Conservation (phyloP, 139 green algal species). For the Coccomyxa sp. region DNA sequence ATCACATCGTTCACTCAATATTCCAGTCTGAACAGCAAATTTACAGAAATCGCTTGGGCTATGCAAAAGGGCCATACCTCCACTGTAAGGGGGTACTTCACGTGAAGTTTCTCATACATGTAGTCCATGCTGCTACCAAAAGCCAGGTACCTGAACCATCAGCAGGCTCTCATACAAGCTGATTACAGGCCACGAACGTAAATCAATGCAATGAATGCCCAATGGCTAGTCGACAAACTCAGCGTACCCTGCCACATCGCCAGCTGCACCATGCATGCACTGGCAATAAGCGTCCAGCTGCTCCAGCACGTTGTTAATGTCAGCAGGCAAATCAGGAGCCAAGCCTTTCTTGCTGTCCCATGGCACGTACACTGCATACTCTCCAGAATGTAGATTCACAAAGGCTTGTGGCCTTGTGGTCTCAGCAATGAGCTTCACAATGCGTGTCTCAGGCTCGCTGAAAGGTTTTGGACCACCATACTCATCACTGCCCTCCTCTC, state of each 20-base stretch:
- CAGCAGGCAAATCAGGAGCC: slow-evolving; percentile 21
- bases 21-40: not conserved
- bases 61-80: slow-evolving; percentile 27
- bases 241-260: slow-evolving; percentile 20
- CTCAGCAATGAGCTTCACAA: slow-evolving; percentile 35
- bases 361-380: slow-evolving; percentile 60
- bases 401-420: slow-evolving; percentile 27
- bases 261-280: slow-evolving; percentile 30
- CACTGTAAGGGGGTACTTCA: slow-evolving; percentile 51
- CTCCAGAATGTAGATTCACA: slow-evolving; percentile 54
- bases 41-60: not conserved
- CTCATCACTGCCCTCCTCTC: slow-evolving; percentile 23
- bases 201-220: not conserved
- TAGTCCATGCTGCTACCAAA: slow-evolving; percentile 64
- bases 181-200: not conserved
- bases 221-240: too few relatives aligned
- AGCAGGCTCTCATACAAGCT: not conserved
- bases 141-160: slow-evolving; percentile 48
- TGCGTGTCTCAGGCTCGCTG: slow-evolving; percentile 50
- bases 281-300: slow-evolving; percentile 22
- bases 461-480: slow-evolving; percentile 45
- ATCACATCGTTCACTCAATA: not conserved
- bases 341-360: slow-evolving; percentile 51
- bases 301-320: slow-evolving; percentile 34
- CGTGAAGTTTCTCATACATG: slow-evolving; percentile 41